These are phyloP conservation scores for Kurtzmaniella quercitrusa DNA, from an alignment of 1,139 yeast genomes.

Conservation along the genomic window DNA sequence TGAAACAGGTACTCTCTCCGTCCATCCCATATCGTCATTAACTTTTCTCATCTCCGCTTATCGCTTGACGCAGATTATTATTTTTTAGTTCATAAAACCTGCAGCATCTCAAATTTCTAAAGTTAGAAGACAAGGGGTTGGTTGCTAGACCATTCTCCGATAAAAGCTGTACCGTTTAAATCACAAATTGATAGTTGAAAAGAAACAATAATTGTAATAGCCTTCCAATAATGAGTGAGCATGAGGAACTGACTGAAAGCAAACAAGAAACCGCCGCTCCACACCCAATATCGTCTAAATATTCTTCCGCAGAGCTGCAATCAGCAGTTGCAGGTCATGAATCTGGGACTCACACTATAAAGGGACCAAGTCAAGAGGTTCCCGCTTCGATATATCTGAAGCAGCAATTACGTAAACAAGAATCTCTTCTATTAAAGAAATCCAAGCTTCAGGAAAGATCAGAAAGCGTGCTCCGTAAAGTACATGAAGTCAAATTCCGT, in stretches of 20 bases:
- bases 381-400: background rate
- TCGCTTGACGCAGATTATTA: background rate
- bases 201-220: no score
- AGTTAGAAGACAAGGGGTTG: background rate
- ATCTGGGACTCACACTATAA: background rate
- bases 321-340: background rate
- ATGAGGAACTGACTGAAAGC: background rate
- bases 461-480: slow-evolving; percentile 12
- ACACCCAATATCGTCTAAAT: background rate
- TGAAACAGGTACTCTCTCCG: background rate
- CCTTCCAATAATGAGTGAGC: background rate
- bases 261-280: background rate
- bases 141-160: no score
- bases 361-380: background rate
- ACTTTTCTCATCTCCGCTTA: background rate
- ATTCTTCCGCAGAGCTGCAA: background rate
- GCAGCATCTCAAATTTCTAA: background rate
- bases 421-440: slow-evolving; percentile 9
- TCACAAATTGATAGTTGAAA: no score
- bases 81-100: background rate
- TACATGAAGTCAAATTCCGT: slow-evolving; percentile 12
- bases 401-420: slow-evolving; percentile 6
- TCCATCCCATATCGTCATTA: background rate
- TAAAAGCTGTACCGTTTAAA: no score
- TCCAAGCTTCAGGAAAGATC: slow-evolving; percentile 14